These are phyloP conservation scores for Leccinum truebloodii DNA, from an alignment of 768 basidiomycete species.

Conservation along the genomic window DNA sequence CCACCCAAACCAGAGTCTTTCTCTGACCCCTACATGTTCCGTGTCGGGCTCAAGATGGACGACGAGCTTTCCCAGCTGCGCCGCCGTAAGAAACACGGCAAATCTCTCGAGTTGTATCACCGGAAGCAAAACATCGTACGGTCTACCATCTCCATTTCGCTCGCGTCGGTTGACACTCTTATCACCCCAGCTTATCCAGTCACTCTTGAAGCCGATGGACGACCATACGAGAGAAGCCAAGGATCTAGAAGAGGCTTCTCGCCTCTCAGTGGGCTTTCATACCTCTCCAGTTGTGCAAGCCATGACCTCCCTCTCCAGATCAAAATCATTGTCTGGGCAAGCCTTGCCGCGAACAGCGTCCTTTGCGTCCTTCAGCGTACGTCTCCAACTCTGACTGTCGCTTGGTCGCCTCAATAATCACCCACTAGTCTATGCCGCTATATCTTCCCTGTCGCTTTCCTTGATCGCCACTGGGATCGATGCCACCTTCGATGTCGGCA, in stretches of 20 bases:
- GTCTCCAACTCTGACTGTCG: neutral
- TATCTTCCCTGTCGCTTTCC: constrained; percentile 80
- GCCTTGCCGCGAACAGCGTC: constrained; percentile 72
- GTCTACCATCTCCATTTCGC: constrained; percentile 3
- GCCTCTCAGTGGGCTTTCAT: constrained; percentile 55
- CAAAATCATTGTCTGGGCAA: constrained; percentile 85
- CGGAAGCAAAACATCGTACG: constrained; percentile 70
- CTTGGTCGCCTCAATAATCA: neutral
- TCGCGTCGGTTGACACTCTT: neutral
- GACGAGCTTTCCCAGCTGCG: constrained; percentile 63
- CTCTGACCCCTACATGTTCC: constrained; percentile 69
- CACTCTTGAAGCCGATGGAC: constrained; percentile 87
- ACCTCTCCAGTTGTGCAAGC: neutral
- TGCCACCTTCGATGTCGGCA: constrained; percentile 80
- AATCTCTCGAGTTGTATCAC: constrained; percentile 65
- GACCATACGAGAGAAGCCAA: constrained; percentile 83
- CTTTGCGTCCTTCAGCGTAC: constrained; percentile 73
- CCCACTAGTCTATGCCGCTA: constrained; percentile 82
- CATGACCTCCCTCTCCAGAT: constrained; percentile 48
- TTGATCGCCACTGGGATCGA: constrained; percentile 90
- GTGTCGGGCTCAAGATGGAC: constrained; percentile 60
- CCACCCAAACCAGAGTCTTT: constrained; percentile 35
- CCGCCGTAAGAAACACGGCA: constrained; percentile 55
- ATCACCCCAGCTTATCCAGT: constrained; percentile 67
- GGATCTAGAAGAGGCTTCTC: constrained; percentile 62